Evolutionary conservation across 805 yeast genomes (phyloP).

Genomic region (Lachancea meyersii): DNA sequence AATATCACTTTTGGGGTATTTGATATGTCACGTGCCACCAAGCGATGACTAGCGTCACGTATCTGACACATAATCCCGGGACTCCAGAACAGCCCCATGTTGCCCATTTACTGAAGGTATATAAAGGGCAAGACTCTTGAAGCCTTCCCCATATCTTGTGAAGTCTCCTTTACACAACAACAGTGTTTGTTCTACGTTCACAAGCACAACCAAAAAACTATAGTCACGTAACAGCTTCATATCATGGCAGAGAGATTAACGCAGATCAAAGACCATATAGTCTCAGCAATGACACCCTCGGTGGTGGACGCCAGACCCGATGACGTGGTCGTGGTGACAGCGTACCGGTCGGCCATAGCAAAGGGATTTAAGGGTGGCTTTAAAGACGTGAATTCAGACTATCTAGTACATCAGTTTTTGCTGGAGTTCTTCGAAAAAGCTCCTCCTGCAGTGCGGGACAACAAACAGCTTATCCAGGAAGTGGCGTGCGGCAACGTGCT

Average conservation of each 20-base stretch:
- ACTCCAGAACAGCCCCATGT: too few relatives aligned
- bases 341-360: conserved; percentile 85
- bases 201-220: too few relatives aligned
- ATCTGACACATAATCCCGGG: too few relatives aligned
- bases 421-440: conserved; percentile 52
- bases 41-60: too few relatives aligned
- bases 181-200: too few relatives aligned
- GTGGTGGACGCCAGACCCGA: conserved; percentile 52
- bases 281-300: conserved; percentile 9
- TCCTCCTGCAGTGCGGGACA: conserved; percentile 36
- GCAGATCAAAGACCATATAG: conserved; percentile 26
- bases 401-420: conserved; percentile 60
- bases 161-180: too few relatives aligned
- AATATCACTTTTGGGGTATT: too few relatives aligned
- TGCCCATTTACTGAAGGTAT: too few relatives aligned
- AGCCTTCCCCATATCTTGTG: too few relatives aligned
- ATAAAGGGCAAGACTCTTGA: too few relatives aligned
- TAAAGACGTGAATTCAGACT: conserved; percentile 78
- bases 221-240: neutral
- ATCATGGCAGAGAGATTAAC: conserved; percentile 31
- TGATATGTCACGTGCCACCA: too few relatives aligned
- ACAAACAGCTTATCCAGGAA: conserved; percentile 65
- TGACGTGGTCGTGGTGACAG: conserved; percentile 86
- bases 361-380: conserved; percentile 84
- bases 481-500: conserved; percentile 87